Percentiles rank a stretch among this genome's conserved stretches.
Conservation (phyloP, 2,329 filamentous ascomycete species). For the Cercospora zeae-maydis region DNA sequence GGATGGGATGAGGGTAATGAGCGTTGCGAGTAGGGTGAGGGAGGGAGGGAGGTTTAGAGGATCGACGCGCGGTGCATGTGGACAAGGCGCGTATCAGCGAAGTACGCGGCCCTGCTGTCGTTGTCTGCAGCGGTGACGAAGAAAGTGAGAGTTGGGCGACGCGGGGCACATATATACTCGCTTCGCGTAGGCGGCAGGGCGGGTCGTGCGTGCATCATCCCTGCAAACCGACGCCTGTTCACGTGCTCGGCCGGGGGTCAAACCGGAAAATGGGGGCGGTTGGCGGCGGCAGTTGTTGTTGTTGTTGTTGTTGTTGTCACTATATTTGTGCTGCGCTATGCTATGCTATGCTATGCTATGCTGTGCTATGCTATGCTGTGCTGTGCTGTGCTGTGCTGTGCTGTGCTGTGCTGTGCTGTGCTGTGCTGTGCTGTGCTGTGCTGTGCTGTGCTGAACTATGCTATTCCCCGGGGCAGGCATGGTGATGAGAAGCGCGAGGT, state of each 20-base stretch:
- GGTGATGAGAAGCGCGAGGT: background rate
- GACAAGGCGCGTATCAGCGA: slow-evolving; percentile 47
- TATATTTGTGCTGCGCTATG: too few relatives aligned
- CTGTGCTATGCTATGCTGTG: too few relatives aligned
- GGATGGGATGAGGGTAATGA: slow-evolving; percentile 37
- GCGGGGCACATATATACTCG: slow-evolving; percentile 15
- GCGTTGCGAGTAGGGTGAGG: slow-evolving; percentile 33
- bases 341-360: too few relatives aligned
- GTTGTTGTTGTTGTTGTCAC: background rate
- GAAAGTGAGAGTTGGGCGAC: slow-evolving; percentile 16
- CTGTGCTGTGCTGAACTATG: too few relatives aligned
- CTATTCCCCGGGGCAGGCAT: too few relatives aligned
- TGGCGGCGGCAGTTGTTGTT: background rate
- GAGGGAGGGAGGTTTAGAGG: slow-evolving; percentile 41
- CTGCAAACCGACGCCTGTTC: background rate
- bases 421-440: too few relatives aligned
- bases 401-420: too few relatives aligned
- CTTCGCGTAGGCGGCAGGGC: background rate
- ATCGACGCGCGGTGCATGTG: slow-evolving; percentile 52
- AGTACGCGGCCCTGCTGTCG: slow-evolving; percentile 26
- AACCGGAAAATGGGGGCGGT: background rate
- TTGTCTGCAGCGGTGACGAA: slow-evolving; percentile 36
- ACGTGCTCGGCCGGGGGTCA: background rate
- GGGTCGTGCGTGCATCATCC: background rate
- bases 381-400: too few relatives aligned